Base-by-base conservation (phyloP, 768 basidiomycete genomes). In the Collybia nuda region DNA sequence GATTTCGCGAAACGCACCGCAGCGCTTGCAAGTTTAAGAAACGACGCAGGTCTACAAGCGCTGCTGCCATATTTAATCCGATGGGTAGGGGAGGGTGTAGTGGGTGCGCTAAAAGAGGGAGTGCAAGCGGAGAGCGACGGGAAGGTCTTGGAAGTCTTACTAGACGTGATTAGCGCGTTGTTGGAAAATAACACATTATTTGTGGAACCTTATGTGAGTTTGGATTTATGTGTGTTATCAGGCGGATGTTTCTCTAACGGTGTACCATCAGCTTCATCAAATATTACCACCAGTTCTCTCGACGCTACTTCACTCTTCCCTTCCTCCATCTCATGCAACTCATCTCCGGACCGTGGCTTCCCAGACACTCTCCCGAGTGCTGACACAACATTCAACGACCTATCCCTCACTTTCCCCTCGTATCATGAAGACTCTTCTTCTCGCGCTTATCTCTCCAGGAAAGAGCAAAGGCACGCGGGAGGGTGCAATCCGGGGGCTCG, bases 11-110 rank as follows among this genome's bases (percentile, higher is more conserved):
- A 93, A 62, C 83, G 94, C 2, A 81, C 84, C 0, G 97, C 97
- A 3, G 96, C 97, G 4, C 75, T 99, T 42, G 92, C 91, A 6
- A 94, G 91, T 62, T 70, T 99, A 57, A 74, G 93, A 47, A 81
- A 82, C 53, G 97, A 99, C 57, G 92, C 93, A 2, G 96, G 96
- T 2, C 65, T 99, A 53, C 91, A 94, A 56, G 89, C 92, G 4
- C 78, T 99, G 15, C 68, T 99, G 21, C 93, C 96, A 0, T 98
- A 98, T 63, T 76, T 99, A 23, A 90, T 98, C 42, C 84, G 91
- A 32, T 99, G 97, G 97, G 81, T 96, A 0, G 90, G 88, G 14
- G 94, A 98, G 63, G 88, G 92, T 35, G 88, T 93, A 1, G 85
- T 89, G 12, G 73, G 72, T 6, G 82, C 81, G 0, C 67, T 93